These are phyloP conservation scores for Pythium vanterpoolii DNA, from an alignment of 352 stramenopile species.

Conservation along the genomic window DNA sequence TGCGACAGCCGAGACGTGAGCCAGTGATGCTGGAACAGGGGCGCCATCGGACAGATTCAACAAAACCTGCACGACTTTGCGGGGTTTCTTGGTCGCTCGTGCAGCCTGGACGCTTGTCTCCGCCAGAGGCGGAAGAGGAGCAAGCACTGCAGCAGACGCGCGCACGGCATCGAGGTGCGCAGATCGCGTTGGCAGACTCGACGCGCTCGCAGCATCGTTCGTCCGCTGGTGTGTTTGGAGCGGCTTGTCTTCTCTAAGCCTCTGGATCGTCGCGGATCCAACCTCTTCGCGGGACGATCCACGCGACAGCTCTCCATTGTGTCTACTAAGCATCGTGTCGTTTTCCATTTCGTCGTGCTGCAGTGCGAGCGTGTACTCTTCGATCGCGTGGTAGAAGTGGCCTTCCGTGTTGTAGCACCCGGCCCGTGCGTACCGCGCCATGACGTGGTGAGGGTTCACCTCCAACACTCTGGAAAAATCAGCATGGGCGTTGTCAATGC, in stretches of 20 bases:
- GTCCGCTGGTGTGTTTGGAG: neutral
- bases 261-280: neutral
- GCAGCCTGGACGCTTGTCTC: neutral
- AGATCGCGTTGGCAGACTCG: neutral
- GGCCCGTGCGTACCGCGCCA: conserved; percentile 66
- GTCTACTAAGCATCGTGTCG: conserved; percentile 3
- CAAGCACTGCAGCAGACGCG: neutral
- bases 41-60: conserved; percentile 28
- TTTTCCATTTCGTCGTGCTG: conserved; percentile 61
- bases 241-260: neutral
- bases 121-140: neutral
- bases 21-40: neutral
- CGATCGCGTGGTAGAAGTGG: conserved; percentile 65
- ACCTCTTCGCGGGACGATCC: neutral
- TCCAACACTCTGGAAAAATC: conserved; percentile 67
- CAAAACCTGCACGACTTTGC: conserved; percentile 43
- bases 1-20: neutral
- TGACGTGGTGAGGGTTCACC: conserved; percentile 71
- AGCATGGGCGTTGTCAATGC: conserved; percentile 47
- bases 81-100: conserved; percentile 10
- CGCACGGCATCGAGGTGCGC: neutral
- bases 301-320: neutral
- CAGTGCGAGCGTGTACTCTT: conserved; percentile 71
- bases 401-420: conserved; percentile 73
- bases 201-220: neutral